Evolutionary conservation across 306 rosid species (phyloP).

Genomic region (Albizia julibrissin): DNA sequence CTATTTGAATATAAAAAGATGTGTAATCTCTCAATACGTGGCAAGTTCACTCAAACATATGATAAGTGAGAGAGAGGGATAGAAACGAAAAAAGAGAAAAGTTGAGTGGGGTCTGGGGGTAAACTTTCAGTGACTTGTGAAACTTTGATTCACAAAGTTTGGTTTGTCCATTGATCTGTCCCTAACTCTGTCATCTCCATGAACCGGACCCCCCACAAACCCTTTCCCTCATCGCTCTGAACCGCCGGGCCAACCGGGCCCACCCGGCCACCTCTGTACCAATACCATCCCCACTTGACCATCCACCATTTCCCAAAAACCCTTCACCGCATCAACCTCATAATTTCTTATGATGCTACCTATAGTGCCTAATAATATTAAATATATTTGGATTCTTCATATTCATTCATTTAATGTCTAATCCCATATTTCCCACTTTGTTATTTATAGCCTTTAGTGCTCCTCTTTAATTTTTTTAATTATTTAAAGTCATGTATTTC

Average conservation of each 20-base stretch:
- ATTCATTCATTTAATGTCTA: not conserved
- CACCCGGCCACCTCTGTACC: slow-evolving; percentile 3
- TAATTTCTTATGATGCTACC: not conserved
- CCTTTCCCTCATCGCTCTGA: not conserved
- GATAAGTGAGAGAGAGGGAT: not conserved
- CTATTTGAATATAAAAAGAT: no score
- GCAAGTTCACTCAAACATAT: no score
- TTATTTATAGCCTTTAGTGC: not conserved
- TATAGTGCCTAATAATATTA: not conserved
- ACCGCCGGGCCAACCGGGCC: not conserved
- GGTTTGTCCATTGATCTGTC: not conserved
- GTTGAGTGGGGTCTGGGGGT: not conserved
- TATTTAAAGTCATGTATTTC: no score
- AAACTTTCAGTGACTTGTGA: not conserved
- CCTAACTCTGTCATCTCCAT: not conserved
- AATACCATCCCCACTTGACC: not conserved
- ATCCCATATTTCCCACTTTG: not conserved
- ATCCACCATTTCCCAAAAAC: not conserved
- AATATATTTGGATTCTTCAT: not conserved
- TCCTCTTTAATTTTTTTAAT: not conserved
- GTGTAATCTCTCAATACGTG: no score
- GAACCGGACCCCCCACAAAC: not conserved
- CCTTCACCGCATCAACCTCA: not conserved
- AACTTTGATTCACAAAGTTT: not conserved
- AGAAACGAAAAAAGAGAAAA: not conserved